Evolutionary conservation across 306 rosid species (phyloP), one percentile per base, ranked within the genome.

Genomic region (Pueraria montana): DNA sequence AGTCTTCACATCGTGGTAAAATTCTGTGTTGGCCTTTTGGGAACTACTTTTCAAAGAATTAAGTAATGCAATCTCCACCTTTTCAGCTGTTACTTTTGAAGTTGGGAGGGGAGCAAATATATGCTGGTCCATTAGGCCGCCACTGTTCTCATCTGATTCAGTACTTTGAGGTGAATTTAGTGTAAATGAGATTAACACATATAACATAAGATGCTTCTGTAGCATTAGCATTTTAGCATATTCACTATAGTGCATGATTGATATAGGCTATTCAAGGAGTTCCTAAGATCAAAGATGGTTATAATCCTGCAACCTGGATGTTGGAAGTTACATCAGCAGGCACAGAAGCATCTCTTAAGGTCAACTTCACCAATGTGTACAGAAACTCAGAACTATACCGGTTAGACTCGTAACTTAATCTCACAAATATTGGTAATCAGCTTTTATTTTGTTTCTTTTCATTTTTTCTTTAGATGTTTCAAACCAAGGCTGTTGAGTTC

Each of bases 301-400:
- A 91, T 58, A 92, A 94, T 78, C 98, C 98, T 72, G 97, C 98
- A 79, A 92, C 97, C 43, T 94, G 98, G 98, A 93, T 93, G 97
- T 72, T 95, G 80, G 97, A 95, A 82, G 86, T 95, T 73, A 91
- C 95, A 84, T 95, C 98, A 80, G 82, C 88, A 49, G 93, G 86
- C 34, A 87, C 85, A 70, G 98, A 91, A 83, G 83, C 91, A 78
- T 70, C 69, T 75, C 95, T 91, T 62, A 90, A 91, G 42, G 82
- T 93, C 58, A 81, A 82, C 86, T 93, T 91, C 79, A 74, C 93
- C 20, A 83, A 86, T 43, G 76, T 84, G 12, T 87, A 81, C 82
- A 78, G 18, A 84, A 87, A 73, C 77, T 87, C 90, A 11, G 88
- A 87, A 77, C 84, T 84, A 53, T 26, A 78, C 58, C 40, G 79